These are phyloP conservation scores for Endoconidiophora polonica DNA, from an alignment of 2,329 filamentous ascomycete species.

Conservation along the genomic window DNA sequence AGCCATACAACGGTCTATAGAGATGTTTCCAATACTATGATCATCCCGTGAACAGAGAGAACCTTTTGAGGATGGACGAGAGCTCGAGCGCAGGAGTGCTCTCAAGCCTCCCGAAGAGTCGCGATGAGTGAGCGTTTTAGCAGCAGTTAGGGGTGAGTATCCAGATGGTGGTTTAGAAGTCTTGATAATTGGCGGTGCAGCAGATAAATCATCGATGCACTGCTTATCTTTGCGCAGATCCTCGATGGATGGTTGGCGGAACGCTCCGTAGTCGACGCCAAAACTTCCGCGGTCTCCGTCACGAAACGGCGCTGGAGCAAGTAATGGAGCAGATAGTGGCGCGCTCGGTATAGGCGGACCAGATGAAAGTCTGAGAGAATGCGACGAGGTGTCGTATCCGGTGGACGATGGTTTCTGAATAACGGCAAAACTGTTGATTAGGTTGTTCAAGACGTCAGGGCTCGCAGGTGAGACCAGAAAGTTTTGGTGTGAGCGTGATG, in stretches of 20 bases:
- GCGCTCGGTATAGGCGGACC: conserved; percentile 3
- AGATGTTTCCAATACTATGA: conserved; percentile 47
- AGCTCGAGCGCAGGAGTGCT: conserved; percentile 40
- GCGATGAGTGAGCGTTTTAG: conserved; percentile 35
- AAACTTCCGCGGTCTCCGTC: conserved; percentile 31
- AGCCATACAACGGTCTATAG: conserved; percentile 39
- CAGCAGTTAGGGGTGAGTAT: conserved; percentile 52
- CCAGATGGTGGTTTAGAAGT: conserved; percentile 71
- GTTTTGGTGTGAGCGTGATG: neutral
- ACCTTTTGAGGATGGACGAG: conserved; percentile 42
- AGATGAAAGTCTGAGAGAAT: conserved; percentile 5
- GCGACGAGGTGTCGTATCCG: neutral
- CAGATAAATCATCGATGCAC: conserved; percentile 42
- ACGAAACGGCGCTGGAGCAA: neutral
- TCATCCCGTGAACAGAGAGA: conserved; percentile 40
- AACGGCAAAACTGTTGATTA: conserved; percentile 12
- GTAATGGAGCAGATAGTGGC: conserved; percentile 4
- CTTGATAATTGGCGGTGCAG: conserved; percentile 54
- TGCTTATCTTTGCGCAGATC: conserved; percentile 24
- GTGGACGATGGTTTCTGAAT: conserved; percentile 9
- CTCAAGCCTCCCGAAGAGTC: conserved; percentile 36
- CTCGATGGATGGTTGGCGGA: conserved; percentile 33
- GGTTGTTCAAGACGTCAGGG: conserved; percentile 10
- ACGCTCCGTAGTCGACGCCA: conserved; percentile 58
- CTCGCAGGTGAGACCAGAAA: conserved; percentile 8